phyloP scores from a whole-genome alignment of 2,329 filamentous ascomycete genomes.

The Hypoxylon sp. region DNA sequence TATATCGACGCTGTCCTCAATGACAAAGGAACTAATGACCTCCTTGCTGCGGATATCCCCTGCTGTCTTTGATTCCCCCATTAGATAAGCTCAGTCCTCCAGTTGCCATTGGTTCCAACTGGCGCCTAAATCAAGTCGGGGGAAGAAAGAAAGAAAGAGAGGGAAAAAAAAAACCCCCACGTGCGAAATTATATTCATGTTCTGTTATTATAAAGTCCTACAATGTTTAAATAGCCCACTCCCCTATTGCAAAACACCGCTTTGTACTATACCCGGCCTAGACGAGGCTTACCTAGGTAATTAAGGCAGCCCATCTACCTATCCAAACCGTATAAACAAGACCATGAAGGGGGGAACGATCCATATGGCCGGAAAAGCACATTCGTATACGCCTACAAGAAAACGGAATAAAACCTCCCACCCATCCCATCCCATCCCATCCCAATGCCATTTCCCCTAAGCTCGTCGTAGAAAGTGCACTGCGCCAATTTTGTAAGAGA shows the following conservation, averaged over 20 bases:
- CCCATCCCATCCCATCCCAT: not conserved
- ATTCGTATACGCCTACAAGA: not conserved
- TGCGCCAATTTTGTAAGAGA: not conserved
- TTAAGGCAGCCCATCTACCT: too few relatives aligned
- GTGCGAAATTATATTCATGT: not conserved
- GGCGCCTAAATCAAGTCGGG: not conserved
- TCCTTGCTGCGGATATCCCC: not conserved
- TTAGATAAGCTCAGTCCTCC: not conserved
- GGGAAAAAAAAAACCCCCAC: too few relatives aligned
- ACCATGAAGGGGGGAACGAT: not conserved
- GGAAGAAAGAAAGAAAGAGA: too few relatives aligned
- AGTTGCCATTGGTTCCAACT: not conserved
- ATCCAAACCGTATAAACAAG: too few relatives aligned
- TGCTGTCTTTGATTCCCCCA: not conserved
- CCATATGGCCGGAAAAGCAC: not conserved
- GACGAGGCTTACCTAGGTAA: not conserved
- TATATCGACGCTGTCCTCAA: not conserved
- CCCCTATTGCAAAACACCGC: not conserved
- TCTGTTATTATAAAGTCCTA: not conserved
- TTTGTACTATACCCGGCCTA: not conserved
- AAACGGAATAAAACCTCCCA: not conserved
- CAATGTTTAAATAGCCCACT: not conserved
- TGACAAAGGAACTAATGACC: too few relatives aligned
- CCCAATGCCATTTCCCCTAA: not conserved
- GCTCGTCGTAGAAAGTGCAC: not conserved